These are phyloP conservation scores for Zalerion maritima DNA, from an alignment of 495 filamentous ascomycete species.

Conservation along the genomic window DNA sequence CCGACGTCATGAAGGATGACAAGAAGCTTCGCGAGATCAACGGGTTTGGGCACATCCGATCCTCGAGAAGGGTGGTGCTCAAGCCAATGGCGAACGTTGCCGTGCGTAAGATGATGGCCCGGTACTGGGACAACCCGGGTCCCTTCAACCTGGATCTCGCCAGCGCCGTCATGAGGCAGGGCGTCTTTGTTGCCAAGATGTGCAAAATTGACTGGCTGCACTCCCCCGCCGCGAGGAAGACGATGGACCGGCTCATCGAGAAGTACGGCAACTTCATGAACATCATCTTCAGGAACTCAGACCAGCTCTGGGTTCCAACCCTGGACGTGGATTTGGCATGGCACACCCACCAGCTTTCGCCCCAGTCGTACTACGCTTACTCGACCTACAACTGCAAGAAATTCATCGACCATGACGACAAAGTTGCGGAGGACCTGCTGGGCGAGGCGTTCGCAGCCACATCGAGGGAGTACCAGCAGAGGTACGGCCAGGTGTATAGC, in stretches of 20 bases:
- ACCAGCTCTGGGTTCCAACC: slow-evolving; percentile 56
- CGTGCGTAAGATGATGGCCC: slow-evolving; percentile 59
- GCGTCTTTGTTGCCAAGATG: slow-evolving; percentile 74
- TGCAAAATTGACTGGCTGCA: slow-evolving; percentile 63
- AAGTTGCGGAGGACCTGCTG: slow-evolving; percentile 51
- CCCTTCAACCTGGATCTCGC: slow-evolving; percentile 60
- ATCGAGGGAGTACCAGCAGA: slow-evolving; percentile 48
- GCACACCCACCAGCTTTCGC: slow-evolving; percentile 57
- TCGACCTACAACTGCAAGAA: slow-evolving; percentile 22
- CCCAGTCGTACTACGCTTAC: slow-evolving; percentile 46
- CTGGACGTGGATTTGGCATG: slow-evolving; percentile 81
- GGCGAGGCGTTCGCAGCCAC: slow-evolving; percentile 61
- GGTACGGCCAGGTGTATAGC: slow-evolving; percentile 50
- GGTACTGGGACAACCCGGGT: slow-evolving; percentile 65
- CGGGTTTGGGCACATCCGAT: slow-evolving; percentile 1
- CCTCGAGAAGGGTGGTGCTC: slow-evolving; percentile 7
- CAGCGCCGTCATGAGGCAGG: slow-evolving; percentile 68
- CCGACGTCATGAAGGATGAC: slow-evolving; percentile 19
- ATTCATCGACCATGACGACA: slow-evolving; percentile 80
- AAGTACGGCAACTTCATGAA: slow-evolving; percentile 59
- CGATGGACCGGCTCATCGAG: slow-evolving; percentile 48
- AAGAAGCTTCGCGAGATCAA: slow-evolving; percentile 16
- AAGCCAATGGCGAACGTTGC: slow-evolving; percentile 26
- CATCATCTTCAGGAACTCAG: slow-evolving; percentile 44
- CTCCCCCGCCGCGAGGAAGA: slow-evolving; percentile 44